Base-by-base conservation (phyloP, 352 stramenopile genomes). In the Phytophthora quininea region DNA sequence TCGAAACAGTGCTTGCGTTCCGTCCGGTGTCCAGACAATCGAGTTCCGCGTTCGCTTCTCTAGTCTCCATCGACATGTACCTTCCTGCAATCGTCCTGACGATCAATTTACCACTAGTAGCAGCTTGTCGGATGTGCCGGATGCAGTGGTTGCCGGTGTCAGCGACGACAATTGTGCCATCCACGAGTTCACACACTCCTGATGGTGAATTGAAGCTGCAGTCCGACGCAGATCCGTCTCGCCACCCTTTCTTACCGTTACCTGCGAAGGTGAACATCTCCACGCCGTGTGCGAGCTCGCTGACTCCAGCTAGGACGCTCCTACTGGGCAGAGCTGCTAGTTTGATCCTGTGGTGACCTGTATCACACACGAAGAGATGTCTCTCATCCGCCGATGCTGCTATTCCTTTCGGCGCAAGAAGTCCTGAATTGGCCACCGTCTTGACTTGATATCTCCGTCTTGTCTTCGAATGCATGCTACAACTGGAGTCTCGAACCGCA, bases 91-190 rank as follows among this genome's bases (percentile, higher is more conserved):
- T 79, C 9, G 75, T 86, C 11, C 67, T 71, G 3, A 74, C 75
- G 1, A 74, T 19, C 30, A 83, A 43, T 45, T 71, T 71, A 3
- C 77, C 73, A 8, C 54, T 70, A 24, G 19, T 24, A n/a, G 10
- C 30, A 19, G 53, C 52, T 3, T 64, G 70, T 33, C 54, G 40
- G 19, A 89, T 80, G 35, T 74, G 71, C 4, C 77, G 77, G 38
- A 89, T 82, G 38, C 78, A 89, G 67, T 84, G 78, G 50, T 89
- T 87, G 24, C 77, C 80, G 2, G 80, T 81, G 46, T 87, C 80
- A 10, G 71, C 67, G 11, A 86, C 71, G 40, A 79, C 55, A 33
- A 89, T 76, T 12, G 73, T 69, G 35, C 74, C 64, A 31, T 86
- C 74, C 10, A 35, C 43, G 33, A 67, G 61, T 58, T 86, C 76